phyloP scores from a whole-genome alignment of 768 basidiomycete species.

The Zangia roseola region DNA sequence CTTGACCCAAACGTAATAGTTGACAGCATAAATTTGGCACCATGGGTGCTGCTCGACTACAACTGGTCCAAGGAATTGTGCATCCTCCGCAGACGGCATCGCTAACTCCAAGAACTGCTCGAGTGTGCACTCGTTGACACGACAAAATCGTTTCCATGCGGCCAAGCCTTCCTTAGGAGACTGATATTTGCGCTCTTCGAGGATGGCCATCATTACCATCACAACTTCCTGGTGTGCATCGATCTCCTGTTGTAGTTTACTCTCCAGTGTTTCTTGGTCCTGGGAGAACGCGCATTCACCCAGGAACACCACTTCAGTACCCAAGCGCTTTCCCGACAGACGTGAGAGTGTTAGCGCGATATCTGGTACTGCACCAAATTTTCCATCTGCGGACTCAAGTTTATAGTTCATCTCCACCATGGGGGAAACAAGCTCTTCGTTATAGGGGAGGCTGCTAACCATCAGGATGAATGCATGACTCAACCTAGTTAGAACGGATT shows the following conservation, averaged over 20 bases:
- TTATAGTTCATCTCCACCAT: neutral
- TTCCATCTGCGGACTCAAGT: neutral
- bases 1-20: constrained; percentile 5
- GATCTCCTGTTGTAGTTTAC: neutral
- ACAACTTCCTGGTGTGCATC: neutral
- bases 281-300: constrained; percentile 4
- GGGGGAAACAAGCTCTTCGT: neutral
- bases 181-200: neutral
- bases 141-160: neutral
- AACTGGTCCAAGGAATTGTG: neutral
- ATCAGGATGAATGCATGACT: too few relatives aligned
- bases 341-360: neutral
- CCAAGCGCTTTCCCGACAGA: neutral
- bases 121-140: neutral
- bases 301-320: neutral
- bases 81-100: neutral
- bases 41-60: neutral
- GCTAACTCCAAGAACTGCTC: too few relatives aligned
- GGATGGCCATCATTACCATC: neutral
- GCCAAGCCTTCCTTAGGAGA: neutral
- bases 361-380: neutral
- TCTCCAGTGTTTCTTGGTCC: neutral
- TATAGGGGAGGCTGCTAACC: neutral
- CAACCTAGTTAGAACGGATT: too few relatives aligned
- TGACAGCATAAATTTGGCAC: neutral